Conservation (phyloP, 768 basidiomycete species). For the Boletus barrowsii region DNA sequence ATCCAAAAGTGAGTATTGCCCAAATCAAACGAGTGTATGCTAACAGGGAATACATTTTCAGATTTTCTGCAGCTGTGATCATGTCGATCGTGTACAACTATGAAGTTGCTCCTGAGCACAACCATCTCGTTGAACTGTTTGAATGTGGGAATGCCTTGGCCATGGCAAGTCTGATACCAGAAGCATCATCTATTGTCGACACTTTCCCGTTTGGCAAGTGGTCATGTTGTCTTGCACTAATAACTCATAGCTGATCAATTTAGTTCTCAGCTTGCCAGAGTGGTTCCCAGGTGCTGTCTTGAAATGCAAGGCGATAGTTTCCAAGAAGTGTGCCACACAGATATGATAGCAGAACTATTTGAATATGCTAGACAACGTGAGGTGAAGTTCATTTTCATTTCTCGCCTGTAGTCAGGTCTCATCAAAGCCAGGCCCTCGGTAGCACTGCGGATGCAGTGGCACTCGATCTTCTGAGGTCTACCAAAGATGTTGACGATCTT, state of each 20-base stretch:
- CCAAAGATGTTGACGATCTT: constrained; percentile 1
- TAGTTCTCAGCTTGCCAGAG: constrained; percentile 22
- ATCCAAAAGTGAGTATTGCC: constrained; percentile 7
- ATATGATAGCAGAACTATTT: constrained; percentile 20
- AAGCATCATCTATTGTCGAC: neutral
- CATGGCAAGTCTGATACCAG: constrained; percentile 15
- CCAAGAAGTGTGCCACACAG: constrained; percentile 1
- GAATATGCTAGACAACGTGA: constrained; percentile 13
- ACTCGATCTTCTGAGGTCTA: constrained; percentile 5
- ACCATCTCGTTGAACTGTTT: constrained; percentile 29
- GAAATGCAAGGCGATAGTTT: constrained; percentile 18
- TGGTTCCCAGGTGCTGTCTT: constrained; percentile 29
- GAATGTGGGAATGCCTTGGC: constrained; percentile 29
- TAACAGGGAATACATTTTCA: neutral
- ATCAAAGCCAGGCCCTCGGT: constrained; percentile 8
- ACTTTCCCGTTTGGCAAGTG: constrained; percentile 24
- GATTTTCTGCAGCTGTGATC: constrained; percentile 24
- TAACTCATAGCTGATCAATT: neutral
- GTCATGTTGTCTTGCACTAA: neutral
- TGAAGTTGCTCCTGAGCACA: constrained; percentile 21
- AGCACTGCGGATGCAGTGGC: constrained; percentile 12
- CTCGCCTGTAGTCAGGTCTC: neutral
- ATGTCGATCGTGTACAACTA: constrained; percentile 34
- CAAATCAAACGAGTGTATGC: constrained; percentile 4
- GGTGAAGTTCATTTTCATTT: neutral